Evolutionary conservation across 805 yeast genomes (phyloP), one percentile per base, ranked within the genome.

Genomic region (Saturnispora galanensis): DNA sequence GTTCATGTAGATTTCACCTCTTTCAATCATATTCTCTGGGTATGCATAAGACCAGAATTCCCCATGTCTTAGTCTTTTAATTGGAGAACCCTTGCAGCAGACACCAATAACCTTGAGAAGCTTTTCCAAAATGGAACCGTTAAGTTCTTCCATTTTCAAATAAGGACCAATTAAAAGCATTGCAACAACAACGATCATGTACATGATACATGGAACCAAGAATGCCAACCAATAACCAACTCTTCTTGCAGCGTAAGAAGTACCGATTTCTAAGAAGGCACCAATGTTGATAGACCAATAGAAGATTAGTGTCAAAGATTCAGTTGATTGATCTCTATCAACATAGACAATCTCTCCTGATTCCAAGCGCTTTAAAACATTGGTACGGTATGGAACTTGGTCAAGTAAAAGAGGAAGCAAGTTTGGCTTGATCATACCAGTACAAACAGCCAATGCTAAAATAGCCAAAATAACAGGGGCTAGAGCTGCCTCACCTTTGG

Each of bases 311-410:
- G 73, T 56, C 48, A 66, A 50, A 32, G 59, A 56, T 52, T 65
- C 67, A 47, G 71, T 57, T 5, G 73, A 57, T 44, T 67, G 61
- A 52, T 66, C 68, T 42, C 73, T 66, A 52, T 71, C 76, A 39
- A 73, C 60, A 52, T 82, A 76, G 31, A 83, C 89, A 39, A 71
- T 70, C 56, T 78, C 79, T 46, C 95, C 95, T 28, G 69, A 58
- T 52, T 77, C 75, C 39, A 74, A 65, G 2, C 73, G 74, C 58
- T 70, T 73, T 46, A 85, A 76, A 42, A 72, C 76, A 50, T 77
- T 81, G 52, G 73, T 70, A 46, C 74, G 67, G 58, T 77, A 74
- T 38, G 81, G 79, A 57, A 74, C 78, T 64, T 81, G 87, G 56
- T 81, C 85, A 61, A 71, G 60, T 41, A 71, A 56, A 40, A 71